Conservation (phyloP, 495 filamentous ascomycete species). For the Penicillium goetzii region DNA sequence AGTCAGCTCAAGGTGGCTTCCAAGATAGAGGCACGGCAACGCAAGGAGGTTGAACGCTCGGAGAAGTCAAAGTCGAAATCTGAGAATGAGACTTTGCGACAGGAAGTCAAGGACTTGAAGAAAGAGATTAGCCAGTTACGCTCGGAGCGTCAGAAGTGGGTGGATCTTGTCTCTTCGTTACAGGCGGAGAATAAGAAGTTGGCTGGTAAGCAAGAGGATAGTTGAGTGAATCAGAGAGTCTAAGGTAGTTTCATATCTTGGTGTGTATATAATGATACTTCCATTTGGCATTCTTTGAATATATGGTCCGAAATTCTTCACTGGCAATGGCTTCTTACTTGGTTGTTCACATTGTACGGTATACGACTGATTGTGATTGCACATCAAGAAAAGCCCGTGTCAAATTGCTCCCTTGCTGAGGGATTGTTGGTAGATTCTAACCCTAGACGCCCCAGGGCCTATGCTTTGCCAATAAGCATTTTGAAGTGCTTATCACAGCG, state of each 20-base stretch:
- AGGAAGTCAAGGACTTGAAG: constrained; percentile 57
- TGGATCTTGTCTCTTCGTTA: constrained; percentile 63
- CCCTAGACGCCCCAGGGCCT: not conserved
- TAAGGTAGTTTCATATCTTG: not conserved
- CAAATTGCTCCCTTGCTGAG: not conserved
- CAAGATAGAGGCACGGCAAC: constrained; percentile 52
- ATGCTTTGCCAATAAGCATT: not conserved
- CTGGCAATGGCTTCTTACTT: not conserved
- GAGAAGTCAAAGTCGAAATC: constrained; percentile 54
- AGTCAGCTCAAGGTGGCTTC: constrained; percentile 45
- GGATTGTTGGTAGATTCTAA: not conserved
- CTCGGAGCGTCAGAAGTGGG: constrained; percentile 64
- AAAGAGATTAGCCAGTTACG: constrained; percentile 60
- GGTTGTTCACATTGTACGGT: not conserved
- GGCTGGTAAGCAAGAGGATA: constrained; percentile 25
- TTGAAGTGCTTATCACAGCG: not conserved
- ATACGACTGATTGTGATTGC: not conserved
- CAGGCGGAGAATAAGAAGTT: constrained; percentile 65
- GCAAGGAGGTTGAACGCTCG: constrained; percentile 61
- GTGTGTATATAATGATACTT: constrained; percentile 11
- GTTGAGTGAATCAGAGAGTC: not conserved
- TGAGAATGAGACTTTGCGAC: constrained; percentile 54
- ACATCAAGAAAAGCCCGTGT: not conserved
- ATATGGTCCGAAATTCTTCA: not conserved
- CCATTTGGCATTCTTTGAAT: not conserved